Evolutionary conservation across 2,329 filamentous ascomycete species (phyloP).

Genomic region (Neofusicoccum parvum): DNA sequence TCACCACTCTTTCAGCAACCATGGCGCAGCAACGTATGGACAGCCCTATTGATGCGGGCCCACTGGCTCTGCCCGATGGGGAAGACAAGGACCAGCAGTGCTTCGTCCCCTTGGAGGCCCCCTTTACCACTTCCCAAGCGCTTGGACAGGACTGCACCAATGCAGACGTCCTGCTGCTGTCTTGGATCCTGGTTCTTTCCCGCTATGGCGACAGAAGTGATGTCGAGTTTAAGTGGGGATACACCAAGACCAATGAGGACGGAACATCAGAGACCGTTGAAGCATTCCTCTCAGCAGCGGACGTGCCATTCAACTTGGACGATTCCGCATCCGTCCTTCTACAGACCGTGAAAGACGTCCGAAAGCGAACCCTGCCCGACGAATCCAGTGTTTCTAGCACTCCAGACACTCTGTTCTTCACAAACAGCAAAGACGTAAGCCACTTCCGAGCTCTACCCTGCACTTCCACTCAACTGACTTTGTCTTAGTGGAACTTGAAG

Average conservation of each 20-base stretch:
- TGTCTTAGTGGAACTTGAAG: background rate
- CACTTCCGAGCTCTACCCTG: background rate
- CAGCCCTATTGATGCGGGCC: background rate
- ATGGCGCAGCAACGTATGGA: constrained; percentile 2
- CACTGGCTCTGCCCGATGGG: background rate
- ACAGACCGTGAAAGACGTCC: background rate
- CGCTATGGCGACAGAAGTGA: background rate
- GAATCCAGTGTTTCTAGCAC: background rate
- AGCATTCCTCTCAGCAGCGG: background rate
- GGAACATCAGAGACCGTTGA: background rate
- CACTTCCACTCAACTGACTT: background rate
- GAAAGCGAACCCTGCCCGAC: background rate
- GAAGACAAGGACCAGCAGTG: background rate
- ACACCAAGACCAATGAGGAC: background rate
- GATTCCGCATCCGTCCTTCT: background rate
- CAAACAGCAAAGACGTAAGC: background rate
- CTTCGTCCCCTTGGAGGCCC: background rate
- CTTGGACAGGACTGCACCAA: background rate
- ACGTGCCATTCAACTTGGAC: background rate
- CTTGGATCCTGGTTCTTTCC: constrained; percentile 8
- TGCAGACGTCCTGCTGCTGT: constrained; percentile 3
- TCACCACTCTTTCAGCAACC: background rate
- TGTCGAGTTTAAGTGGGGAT: constrained; percentile 5
- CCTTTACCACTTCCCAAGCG: background rate
- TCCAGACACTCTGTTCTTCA: background rate